Evolutionary conservation across 169 alveolate genomes (phyloP).

Genomic region (Plasmodium vinckei): DNA sequence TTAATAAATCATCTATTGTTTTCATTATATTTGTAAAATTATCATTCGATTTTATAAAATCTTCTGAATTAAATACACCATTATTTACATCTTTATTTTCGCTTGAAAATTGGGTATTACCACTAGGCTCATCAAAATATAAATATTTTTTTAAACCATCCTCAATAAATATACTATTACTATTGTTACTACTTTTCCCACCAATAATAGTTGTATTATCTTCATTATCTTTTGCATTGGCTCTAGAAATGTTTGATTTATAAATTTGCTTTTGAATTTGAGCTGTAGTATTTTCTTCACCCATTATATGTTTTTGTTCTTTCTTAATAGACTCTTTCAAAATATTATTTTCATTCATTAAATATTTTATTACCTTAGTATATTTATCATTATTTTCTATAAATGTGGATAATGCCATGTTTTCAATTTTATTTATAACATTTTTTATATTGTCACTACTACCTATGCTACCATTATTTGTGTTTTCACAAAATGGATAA

Average conservation of each 20-base stretch:
- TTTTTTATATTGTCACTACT: conserved; percentile 28
- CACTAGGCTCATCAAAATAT: background rate
- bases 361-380: conserved; percentile 59
- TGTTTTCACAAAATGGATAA: conserved; percentile 18
- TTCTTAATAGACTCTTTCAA: conserved; percentile 57
- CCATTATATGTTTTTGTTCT: conserved; percentile 1
- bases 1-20: conserved; percentile 68
- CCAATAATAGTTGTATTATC: conserved; percentile 5
- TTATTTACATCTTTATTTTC: conserved; percentile 1
- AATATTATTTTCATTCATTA: conserved; percentile 53
- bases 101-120: background rate
- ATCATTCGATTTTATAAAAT: conserved; percentile 32
- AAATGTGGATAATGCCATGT: conserved; percentile 62
- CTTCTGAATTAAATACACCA: conserved; percentile 13
- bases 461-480: conserved; percentile 4
- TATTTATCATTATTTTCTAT: conserved; percentile 69
- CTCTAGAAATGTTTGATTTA: background rate
- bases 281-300: conserved; percentile 3
- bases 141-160: background rate
- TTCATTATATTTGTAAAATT: conserved; percentile 49
- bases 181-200: background rate
- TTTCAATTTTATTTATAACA: conserved; percentile 45
- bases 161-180: background rate
- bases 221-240: background rate
- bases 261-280: background rate